Conservation (phyloP, 2,329 filamentous ascomycete species). For the Torrubiella hemipterigena region DNA sequence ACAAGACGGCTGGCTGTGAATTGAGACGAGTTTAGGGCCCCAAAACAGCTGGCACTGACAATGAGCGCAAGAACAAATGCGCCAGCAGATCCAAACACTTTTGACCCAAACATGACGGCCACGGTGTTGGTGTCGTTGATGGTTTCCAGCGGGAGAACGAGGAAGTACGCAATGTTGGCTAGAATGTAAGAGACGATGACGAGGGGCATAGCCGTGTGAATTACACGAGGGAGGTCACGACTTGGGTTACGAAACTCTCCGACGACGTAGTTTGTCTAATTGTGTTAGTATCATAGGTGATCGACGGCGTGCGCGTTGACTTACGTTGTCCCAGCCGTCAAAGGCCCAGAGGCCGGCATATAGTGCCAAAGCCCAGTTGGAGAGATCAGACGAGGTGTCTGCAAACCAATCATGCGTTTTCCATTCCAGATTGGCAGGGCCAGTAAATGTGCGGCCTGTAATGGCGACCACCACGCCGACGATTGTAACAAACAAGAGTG, state of each 20-base stretch:
- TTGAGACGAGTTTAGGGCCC: constrained; percentile 83
- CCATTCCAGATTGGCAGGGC: constrained; percentile 71
- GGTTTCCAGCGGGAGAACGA: constrained; percentile 69
- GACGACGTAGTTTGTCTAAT: constrained; percentile 88
- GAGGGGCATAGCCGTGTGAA: constrained; percentile 91
- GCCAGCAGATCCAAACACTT: constrained; percentile 79
- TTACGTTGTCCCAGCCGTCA: constrained; percentile 96
- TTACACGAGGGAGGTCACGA: constrained; percentile 83
- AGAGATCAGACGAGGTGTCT: constrained; percentile 66
- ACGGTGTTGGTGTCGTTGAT: constrained; percentile 89
- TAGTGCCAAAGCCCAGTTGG: constrained; percentile 82
- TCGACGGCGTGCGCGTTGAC: constrained; percentile 19
- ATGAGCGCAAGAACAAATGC: constrained; percentile 77
- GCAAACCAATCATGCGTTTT: constrained; percentile 82
- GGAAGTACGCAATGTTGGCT: constrained; percentile 87
- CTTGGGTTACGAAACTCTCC: constrained; percentile 90
- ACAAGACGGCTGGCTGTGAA: constrained; percentile 89
- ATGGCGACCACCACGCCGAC: constrained; percentile 80
- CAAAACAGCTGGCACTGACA: constrained; percentile 85
- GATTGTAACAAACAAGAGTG: constrained; percentile 73
- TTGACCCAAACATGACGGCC: constrained; percentile 83
- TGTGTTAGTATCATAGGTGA: constrained; percentile 6
- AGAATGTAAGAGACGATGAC: constrained; percentile 86
- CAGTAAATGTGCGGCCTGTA: constrained; percentile 71
- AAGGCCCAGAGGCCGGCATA: constrained; percentile 97